A percentile compares a stretch with the other conserved stretches of the same genome.
These are phyloP conservation scores for Zasmidium angulare DNA, from an alignment of 2,329 filamentous ascomycete species.

Conservation along the genomic window DNA sequence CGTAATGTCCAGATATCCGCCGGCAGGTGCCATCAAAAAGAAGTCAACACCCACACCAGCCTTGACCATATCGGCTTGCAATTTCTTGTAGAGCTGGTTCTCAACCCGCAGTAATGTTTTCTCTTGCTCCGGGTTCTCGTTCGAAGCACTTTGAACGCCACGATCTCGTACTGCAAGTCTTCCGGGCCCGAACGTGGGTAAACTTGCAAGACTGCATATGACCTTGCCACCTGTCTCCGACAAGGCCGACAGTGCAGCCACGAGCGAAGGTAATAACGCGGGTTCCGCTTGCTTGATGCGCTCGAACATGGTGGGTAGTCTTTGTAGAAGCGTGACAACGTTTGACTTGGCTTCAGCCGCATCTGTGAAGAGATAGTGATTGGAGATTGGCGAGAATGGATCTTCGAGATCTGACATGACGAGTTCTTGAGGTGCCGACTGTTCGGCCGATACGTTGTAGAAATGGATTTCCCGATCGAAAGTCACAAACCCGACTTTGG, in stretches of 20 bases:
- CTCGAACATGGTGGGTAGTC: conserved; percentile 83
- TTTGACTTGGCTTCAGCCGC: conserved; percentile 84
- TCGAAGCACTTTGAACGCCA: conserved; percentile 77
- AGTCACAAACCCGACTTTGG: conserved; percentile 91
- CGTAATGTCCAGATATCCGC: conserved; percentile 88
- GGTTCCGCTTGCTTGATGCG: conserved; percentile 88
- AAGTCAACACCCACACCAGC: conserved; percentile 87
- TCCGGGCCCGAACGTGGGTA: conserved; percentile 90
- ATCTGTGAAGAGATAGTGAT: conserved; percentile 88
- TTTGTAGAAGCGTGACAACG: conserved; percentile 81
- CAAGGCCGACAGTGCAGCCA: conserved; percentile 79
- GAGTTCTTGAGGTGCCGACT: conserved; percentile 94
- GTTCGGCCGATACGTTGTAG: conserved; percentile 80
- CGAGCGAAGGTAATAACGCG: conserved; percentile 78
- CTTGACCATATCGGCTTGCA: conserved; percentile 83
- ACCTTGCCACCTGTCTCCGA: conserved; percentile 89
- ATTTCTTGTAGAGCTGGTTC: conserved; percentile 81
- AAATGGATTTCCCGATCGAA: conserved; percentile 98
- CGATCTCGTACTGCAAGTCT: conserved; percentile 84
- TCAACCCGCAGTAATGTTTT: conserved; percentile 91
- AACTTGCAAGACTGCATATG: conserved; percentile 78
- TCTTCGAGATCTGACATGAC: conserved; percentile 98
- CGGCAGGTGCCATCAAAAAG: conserved; percentile 87
- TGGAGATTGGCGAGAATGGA: conserved; percentile 84
- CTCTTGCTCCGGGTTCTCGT: conserved; percentile 79